phyloP scores from a whole-genome alignment of 306 rosid species.

The Delonix regia region DNA sequence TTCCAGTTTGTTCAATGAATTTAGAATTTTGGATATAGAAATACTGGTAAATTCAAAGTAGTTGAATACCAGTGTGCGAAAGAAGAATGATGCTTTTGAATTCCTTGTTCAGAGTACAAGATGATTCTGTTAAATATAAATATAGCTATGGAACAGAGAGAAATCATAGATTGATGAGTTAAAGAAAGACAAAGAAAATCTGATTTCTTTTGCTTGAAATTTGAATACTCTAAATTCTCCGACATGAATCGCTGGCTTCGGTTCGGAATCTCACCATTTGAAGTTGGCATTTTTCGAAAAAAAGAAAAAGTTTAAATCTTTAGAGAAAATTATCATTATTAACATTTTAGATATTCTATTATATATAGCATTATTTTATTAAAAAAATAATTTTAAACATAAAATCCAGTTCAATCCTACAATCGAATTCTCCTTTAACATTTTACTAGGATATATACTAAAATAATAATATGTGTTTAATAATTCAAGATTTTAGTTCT shows the following conservation, averaged over 20 bases:
- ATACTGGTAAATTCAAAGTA: background rate
- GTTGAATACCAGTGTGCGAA: conserved; percentile 29
- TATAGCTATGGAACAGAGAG: background rate
- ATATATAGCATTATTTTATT: too few species aligned
- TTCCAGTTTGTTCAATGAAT: background rate
- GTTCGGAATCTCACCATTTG: too few species aligned
- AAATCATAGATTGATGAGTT: background rate
- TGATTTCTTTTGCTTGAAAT: background rate
- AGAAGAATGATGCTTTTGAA: background rate
- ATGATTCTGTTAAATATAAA: background rate
- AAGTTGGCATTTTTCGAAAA: too few species aligned
- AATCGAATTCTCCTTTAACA: too few species aligned
- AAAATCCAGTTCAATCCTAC: too few species aligned
- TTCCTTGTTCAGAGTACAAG: background rate
- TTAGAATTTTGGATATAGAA: conserved; percentile 11
- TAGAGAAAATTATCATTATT: too few species aligned
- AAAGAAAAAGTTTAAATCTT: too few species aligned
- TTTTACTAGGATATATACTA: too few species aligned
- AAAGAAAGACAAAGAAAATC: background rate
- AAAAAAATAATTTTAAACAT: too few species aligned
- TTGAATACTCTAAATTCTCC: background rate
- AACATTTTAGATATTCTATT: too few species aligned
- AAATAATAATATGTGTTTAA: too few species aligned
- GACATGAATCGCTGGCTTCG: background rate
- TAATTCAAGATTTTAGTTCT: too few species aligned